These are phyloP conservation scores for Baorangia bicolor DNA, from an alignment of 768 basidiomycete genomes.

Conservation along the genomic window DNA sequence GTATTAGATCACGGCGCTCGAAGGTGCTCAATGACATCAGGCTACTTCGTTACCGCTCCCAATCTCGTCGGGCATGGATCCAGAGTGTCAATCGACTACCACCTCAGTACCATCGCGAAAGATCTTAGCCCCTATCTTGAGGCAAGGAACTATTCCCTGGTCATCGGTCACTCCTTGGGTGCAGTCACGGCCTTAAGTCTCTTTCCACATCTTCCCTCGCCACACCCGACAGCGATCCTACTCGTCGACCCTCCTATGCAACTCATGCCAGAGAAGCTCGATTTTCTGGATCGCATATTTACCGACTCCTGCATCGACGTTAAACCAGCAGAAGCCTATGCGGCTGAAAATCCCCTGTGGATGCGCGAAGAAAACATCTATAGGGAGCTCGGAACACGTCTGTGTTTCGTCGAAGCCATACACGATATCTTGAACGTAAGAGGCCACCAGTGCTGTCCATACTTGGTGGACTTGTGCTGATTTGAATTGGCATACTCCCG, in stretches of 20 bases:
- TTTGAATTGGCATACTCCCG: neutral
- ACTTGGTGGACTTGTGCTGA: neutral
- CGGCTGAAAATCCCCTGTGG: conserved; percentile 16
- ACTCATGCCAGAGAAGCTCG: neutral
- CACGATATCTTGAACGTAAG: conserved; percentile 8
- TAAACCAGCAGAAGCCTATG: neutral
- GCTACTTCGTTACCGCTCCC: conserved; percentile 25
- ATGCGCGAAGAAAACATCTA: conserved; percentile 4
- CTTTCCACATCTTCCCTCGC: conserved; percentile 5
- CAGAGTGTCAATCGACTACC: conserved; percentile 15
- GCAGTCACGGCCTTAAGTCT: neutral
- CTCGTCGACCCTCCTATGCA: conserved; percentile 21
- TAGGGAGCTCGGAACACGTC: conserved; percentile 9
- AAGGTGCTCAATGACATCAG: neutral
- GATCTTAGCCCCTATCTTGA: conserved; percentile 23
- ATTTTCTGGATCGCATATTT: neutral
- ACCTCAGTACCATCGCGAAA: conserved; percentile 5
- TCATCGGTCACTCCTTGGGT: conserved; percentile 25
- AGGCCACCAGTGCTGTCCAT: neutral
- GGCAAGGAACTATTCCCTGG: conserved; percentile 4
- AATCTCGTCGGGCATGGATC: conserved; percentile 18
- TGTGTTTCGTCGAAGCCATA: conserved; percentile 7
- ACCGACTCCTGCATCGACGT: neutral
- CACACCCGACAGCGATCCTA: conserved; percentile 13
- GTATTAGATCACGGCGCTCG: neutral